Conservation (phyloP, 441 rosid genomes). For the Euphorbia celastroides region DNA sequence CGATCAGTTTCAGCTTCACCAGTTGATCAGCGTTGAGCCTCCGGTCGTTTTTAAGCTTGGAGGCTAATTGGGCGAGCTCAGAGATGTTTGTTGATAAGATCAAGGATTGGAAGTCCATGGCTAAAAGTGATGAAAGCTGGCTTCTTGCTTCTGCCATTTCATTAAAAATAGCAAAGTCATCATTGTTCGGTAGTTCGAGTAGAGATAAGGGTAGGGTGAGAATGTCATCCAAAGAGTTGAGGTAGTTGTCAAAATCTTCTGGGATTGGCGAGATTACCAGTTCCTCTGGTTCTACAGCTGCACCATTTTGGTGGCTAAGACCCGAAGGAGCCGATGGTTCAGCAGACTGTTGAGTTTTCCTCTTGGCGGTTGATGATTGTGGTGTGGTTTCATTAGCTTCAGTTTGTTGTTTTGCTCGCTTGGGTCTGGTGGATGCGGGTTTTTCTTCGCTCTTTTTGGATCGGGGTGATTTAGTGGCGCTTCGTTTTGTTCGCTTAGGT, state of each 20-base stretch:
- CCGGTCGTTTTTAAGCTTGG: conserved; percentile 52
- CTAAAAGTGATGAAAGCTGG: conserved; percentile 51
- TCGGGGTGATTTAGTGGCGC: not conserved
- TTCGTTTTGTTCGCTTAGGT: conserved; percentile 9
- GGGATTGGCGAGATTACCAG: conserved; percentile 26
- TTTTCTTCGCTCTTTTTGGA: not conserved
- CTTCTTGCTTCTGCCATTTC: conserved; percentile 56
- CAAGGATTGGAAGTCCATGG: conserved; percentile 44
- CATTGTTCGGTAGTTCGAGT: conserved; percentile 12
- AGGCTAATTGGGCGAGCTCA: conserved; percentile 44
- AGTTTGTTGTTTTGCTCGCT: conserved; percentile 22
- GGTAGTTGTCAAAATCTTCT: conserved; percentile 62
- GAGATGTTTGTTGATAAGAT: conserved; percentile 37
- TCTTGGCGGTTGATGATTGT: conserved; percentile 27
- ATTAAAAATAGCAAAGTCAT: conserved; percentile 31
- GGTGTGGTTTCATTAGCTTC: conserved; percentile 10
- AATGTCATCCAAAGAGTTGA: conserved; percentile 54
- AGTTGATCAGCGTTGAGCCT: conserved; percentile 51
- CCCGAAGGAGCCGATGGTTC: conserved; percentile 16
- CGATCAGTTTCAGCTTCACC: conserved; percentile 58
- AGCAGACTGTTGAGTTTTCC: conserved; percentile 31
- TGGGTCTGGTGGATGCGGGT: not conserved
- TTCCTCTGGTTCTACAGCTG: conserved; percentile 17
- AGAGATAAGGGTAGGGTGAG: conserved; percentile 39
- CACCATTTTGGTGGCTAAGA: conserved; percentile 19